Evolutionary conservation across 768 basidiomycete species (phyloP).

Genomic region (Multifurca ochricompacta): DNA sequence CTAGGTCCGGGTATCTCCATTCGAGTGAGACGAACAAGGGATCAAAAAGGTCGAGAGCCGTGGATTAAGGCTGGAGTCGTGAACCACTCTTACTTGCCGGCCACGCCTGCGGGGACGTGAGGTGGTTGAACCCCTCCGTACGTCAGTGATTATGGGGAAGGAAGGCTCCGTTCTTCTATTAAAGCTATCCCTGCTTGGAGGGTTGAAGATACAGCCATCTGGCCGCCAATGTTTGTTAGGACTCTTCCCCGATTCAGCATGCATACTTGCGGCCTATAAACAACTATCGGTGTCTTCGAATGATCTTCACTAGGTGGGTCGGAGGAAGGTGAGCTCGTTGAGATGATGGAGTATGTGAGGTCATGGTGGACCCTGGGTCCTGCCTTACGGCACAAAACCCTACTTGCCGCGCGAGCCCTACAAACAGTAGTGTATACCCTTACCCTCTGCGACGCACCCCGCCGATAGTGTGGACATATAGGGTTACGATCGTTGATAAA

Average conservation of each 20-base stretch:
- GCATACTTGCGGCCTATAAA: neutral
- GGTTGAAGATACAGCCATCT: too few species aligned
- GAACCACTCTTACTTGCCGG: neutral
- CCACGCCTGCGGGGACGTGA: neutral
- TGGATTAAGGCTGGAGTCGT: neutral
- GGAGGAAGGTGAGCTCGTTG: neutral
- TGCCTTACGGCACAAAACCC: slow-evolving; percentile 9
- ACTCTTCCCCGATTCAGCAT: slow-evolving; percentile 12
- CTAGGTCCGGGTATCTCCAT: slow-evolving; percentile 13
- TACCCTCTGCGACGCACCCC: neutral
- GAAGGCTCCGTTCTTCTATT: neutral
- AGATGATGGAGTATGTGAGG: slow-evolving; percentile 11
- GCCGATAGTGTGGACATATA: neutral
- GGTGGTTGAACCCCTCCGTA: neutral
- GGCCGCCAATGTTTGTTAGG: too few species aligned
- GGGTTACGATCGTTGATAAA: neutral
- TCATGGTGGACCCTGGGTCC: neutral
- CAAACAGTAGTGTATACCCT: neutral
- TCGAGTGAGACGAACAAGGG: neutral
- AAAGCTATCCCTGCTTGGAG: too few species aligned
- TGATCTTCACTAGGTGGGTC: neutral
- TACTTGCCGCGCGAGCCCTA: neutral
- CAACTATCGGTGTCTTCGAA: neutral
- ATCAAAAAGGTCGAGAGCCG: neutral
- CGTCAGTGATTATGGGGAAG: neutral